phyloP scores from a whole-genome alignment of 2,329 filamentous ascomycete species.

The Thelonectria blattea region DNA sequence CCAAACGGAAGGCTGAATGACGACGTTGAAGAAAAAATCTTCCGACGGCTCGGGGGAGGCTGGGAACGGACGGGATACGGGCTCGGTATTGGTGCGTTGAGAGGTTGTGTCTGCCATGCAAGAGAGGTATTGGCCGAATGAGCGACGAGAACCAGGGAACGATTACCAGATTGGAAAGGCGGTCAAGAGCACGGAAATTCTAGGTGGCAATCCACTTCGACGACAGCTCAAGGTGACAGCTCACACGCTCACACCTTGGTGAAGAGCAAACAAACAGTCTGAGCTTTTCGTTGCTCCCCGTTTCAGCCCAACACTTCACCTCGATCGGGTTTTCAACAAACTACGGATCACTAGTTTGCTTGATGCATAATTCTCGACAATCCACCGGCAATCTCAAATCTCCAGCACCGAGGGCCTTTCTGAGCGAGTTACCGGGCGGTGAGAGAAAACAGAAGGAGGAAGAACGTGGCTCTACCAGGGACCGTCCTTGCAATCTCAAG shows the following conservation, averaged over 20 bases:
- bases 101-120: neutral
- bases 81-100: constrained; percentile 1
- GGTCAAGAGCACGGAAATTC: constrained; percentile 27
- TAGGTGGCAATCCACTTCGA: neutral
- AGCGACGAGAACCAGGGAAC: constrained; percentile 4
- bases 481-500: constrained; percentile 16
- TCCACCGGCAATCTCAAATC: constrained; percentile 9
- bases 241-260: constrained; percentile 2
- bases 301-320: neutral
- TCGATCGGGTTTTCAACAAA: neutral
- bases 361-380: neutral
- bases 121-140: constrained; percentile 16
- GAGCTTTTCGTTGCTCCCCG: neutral
- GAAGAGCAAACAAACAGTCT: neutral
- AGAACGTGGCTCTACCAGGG: neutral
- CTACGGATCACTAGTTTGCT: neutral
- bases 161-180: constrained; percentile 34
- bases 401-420: neutral
- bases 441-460: neutral
- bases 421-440: constrained; percentile 6
- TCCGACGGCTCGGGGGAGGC: constrained; percentile 1
- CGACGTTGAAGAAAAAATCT: neutral
- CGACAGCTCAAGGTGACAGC: neutral
- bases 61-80: neutral
- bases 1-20: neutral